These are phyloP conservation scores for Pachysolen tannophilus DNA, from an alignment of 805 yeast genomes.

Conservation along the genomic window DNA sequence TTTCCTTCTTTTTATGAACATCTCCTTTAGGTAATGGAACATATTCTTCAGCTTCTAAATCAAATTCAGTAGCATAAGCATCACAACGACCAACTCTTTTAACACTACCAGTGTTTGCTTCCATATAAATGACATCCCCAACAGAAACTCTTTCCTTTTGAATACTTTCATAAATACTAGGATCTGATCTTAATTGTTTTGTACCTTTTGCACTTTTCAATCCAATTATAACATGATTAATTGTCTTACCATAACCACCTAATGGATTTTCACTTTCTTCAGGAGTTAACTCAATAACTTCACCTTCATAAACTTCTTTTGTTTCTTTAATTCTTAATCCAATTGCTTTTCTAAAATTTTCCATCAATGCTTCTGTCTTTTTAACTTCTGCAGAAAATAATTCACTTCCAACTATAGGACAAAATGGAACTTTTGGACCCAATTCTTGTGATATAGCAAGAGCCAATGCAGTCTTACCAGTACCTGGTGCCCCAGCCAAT, in stretches of 20 bases:
- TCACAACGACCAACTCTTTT: slow-evolving; percentile 98
- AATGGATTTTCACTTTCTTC: slow-evolving; percentile 95
- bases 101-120: slow-evolving; percentile 95
- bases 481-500: slow-evolving; percentile 96
- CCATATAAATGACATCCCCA: slow-evolving; percentile 96
- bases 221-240: slow-evolving; percentile 88
- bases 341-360: slow-evolving; percentile 92
- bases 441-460: slow-evolving; percentile 92
- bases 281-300: slow-evolving; percentile 90
- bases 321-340: slow-evolving; percentile 95
- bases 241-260: slow-evolving; percentile 97
- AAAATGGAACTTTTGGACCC: slow-evolving; percentile 96
- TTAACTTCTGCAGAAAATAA: slow-evolving; percentile 93
- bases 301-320: slow-evolving; percentile 97
- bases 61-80: slow-evolving; percentile 97
- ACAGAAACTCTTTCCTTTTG: slow-evolving; percentile 91
- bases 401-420: slow-evolving; percentile 95
- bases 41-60: slow-evolving; percentile 96
- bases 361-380: slow-evolving; percentile 94
- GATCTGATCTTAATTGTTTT: slow-evolving; percentile 83
- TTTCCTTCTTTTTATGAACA: slow-evolving; percentile 95
- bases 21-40: slow-evolving; percentile 99
- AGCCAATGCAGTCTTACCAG: slow-evolving; percentile 97
- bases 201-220: slow-evolving; percentile 89
- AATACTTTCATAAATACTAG: slow-evolving; percentile 85